These are phyloP conservation scores for Paxillus ammoniavirescens DNA, from an alignment of 768 basidiomycete genomes.

Conservation along the genomic window DNA sequence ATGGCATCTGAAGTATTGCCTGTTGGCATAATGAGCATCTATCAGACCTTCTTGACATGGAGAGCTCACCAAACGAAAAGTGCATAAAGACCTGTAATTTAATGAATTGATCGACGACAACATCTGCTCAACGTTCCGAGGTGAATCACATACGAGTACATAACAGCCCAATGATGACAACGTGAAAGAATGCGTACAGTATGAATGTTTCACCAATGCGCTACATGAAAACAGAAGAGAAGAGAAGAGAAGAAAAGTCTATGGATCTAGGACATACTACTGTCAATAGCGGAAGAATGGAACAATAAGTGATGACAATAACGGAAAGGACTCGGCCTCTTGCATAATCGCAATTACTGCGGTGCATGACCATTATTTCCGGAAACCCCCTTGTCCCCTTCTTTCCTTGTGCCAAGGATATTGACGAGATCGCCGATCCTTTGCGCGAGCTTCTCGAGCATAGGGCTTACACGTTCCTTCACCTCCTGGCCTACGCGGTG, in stretches of 20 bases:
- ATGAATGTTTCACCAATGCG: conserved; percentile 12
- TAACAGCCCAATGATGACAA: conserved; percentile 3
- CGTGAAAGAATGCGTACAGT: conserved; percentile 16
- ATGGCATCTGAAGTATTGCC: background rate
- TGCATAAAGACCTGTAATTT: no score
- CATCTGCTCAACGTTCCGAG: no score
- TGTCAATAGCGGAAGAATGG: conserved; percentile 5
- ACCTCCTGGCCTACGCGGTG: conserved; percentile 55
- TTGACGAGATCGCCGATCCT: conserved; percentile 32
- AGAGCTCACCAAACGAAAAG: no score
- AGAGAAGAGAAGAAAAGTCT: conserved; percentile 20
- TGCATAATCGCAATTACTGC: conserved; percentile 5
- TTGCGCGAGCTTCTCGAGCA: conserved; percentile 52
- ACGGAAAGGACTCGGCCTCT: background rate
- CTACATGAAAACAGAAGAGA: conserved; percentile 10
- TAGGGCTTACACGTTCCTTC: conserved; percentile 56
- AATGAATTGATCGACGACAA: no score
- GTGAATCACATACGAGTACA: conserved; percentile 3
- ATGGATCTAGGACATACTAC: conserved; percentile 21
- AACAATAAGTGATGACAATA: conserved; percentile 9
- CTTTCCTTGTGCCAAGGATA: conserved; percentile 27
- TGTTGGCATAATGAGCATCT: background rate
- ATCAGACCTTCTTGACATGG: no score
- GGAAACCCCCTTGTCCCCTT: conserved; percentile 3
- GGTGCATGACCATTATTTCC: conserved; percentile 8